These are phyloP conservation scores for Backusella mclennaniae DNA, from an alignment of 192 early-diverging fungal genomes.

Conservation along the genomic window DNA sequence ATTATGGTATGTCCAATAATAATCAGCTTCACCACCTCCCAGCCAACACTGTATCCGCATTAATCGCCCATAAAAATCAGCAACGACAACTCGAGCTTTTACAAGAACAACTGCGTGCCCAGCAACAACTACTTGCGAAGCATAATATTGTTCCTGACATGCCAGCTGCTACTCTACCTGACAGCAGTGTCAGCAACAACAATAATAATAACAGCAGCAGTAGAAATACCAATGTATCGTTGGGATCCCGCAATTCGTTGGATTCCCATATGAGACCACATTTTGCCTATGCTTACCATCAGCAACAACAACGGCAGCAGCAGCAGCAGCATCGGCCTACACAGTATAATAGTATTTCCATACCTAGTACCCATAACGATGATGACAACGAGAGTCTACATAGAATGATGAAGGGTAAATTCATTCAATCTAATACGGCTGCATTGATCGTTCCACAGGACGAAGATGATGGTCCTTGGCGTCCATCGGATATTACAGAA, in stretches of 20 bases:
- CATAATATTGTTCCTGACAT: slow-evolving; percentile 16
- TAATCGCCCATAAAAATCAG: slow-evolving; percentile 33
- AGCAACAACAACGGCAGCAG: neutral
- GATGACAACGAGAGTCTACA: neutral
- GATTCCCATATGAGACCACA: neutral
- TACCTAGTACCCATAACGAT: neutral
- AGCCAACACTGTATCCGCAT: slow-evolving; percentile 19
- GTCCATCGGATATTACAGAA: neutral
- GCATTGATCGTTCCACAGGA: slow-evolving; percentile 6
- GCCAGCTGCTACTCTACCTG: neutral
- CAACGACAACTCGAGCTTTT: slow-evolving; percentile 28
- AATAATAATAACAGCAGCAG: neutral
- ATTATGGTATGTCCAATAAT: neutral
- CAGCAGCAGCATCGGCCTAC: neutral
- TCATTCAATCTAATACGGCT: neutral
- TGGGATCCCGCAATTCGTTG: neutral
- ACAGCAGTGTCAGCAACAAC: neutral
- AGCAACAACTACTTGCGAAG: slow-evolving; percentile 28
- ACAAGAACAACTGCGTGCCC: slow-evolving; percentile 30
- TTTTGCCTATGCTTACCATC: neutral
- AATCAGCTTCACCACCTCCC: neutral
- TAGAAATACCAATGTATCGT: neutral
- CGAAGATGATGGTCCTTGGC: neutral
- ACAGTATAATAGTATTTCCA: neutral
- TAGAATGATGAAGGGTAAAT: neutral